These are phyloP conservation scores for Reutealis trisperma DNA, from an alignment of 345 rosid species.

Conservation along the genomic window DNA sequence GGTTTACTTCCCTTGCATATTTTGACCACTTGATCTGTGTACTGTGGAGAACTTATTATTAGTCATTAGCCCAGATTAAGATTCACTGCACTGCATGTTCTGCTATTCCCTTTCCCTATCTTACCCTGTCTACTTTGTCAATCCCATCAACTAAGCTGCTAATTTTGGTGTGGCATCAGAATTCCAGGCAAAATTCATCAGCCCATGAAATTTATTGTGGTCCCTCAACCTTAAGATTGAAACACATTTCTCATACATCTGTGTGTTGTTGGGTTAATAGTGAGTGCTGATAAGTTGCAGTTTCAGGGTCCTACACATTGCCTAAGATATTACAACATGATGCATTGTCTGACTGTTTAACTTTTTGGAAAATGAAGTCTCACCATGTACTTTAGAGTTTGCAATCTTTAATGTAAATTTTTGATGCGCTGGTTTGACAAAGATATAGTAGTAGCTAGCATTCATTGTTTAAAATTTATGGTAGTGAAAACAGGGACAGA, in stretches of 20 bases:
- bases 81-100: not conserved
- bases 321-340: not conserved
- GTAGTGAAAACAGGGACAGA: not conserved
- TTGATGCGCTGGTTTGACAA: constrained; percentile 41
- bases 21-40: not conserved
- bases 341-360: constrained; percentile 14
- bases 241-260: not conserved
- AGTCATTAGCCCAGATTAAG: not conserved
- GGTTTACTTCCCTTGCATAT: not conserved
- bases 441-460: constrained; percentile 39
- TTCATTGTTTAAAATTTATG: constrained; percentile 24
- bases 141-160: not conserved
- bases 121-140: not conserved
- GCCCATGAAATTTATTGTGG: not conserved
- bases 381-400: constrained; percentile 29
- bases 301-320: constrained; percentile 7
- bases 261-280: too few relatives aligned
- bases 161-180: not conserved
- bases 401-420: constrained; percentile 4
- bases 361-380: constrained; percentile 37
- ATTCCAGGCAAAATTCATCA: not conserved
- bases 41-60: not conserved
- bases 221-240: not conserved
- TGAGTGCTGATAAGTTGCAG: constrained; percentile 11
- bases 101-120: not conserved